A percentile compares a stretch with the other conserved stretches of the same genome.
These are phyloP conservation scores for Diacronema lutheri DNA, from an alignment of 78 protist genomes.

Conservation along the genomic window DNA sequence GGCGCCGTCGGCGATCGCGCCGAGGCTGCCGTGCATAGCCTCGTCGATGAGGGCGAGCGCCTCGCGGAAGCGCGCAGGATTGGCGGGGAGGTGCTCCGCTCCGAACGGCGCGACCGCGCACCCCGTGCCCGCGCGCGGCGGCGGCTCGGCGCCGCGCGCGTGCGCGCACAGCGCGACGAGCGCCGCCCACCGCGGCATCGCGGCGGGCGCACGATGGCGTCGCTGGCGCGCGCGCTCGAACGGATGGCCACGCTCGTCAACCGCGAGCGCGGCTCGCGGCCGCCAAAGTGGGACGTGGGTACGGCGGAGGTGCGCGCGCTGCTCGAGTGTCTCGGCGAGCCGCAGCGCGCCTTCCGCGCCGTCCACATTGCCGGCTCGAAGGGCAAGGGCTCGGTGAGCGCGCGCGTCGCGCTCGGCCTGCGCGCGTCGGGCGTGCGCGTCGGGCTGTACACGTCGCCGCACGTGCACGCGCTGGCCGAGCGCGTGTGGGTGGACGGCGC, in stretches of 20 bases:
- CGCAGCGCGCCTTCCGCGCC: background rate
- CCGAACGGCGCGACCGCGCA: too few relatives aligned
- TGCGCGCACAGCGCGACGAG: too few relatives aligned
- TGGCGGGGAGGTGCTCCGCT: too few relatives aligned
- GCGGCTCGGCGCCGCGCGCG: too few relatives aligned
- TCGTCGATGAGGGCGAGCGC: too few relatives aligned
- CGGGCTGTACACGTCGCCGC: background rate
- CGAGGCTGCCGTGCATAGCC: too few relatives aligned
- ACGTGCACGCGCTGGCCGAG: background rate
- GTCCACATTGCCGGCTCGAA: constrained; percentile 1
- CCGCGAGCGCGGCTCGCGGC: background rate
- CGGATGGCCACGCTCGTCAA: background rate
- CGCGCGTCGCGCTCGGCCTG: background rate
- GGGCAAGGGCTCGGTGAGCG: background rate
- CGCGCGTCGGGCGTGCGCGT: background rate
- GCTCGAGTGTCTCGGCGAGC: background rate
- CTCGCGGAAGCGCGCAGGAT: too few relatives aligned
- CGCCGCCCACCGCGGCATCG: too few relatives aligned
- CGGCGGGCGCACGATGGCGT: background rate
- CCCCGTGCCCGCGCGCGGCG: too few relatives aligned
- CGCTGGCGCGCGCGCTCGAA: background rate
- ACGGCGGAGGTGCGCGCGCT: background rate
- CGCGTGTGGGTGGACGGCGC: background rate
- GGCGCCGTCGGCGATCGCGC: too few relatives aligned
- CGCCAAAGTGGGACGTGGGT: background rate